A percentile compares a stretch with the other conserved stretches of the same genome.
Evolutionary conservation across 768 basidiomycete genomes (phyloP).

Genomic region (Xanthoconium purpureum): DNA sequence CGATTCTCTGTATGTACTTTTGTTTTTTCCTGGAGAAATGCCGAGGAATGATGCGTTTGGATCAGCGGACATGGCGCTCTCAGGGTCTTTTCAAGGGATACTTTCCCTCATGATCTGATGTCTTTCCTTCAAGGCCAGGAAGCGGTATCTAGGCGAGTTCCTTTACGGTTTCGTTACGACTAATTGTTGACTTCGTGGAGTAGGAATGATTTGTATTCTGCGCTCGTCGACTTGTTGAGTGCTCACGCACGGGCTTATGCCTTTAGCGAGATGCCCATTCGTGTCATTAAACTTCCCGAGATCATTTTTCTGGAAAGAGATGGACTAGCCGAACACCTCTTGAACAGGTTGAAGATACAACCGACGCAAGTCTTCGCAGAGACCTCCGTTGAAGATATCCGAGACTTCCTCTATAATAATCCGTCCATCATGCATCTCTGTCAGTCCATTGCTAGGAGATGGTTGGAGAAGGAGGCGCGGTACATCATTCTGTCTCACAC

Average conservation of each 20-base stretch:
- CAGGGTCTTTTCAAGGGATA: background rate
- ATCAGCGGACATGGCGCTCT: background rate
- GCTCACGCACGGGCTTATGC: background rate
- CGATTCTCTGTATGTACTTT: background rate
- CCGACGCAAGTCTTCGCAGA: background rate
- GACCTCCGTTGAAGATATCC: background rate
- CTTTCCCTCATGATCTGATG: background rate
- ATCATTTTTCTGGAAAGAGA: background rate
- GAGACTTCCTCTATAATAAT: background rate
- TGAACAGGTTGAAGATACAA: background rate
- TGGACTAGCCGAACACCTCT: background rate
- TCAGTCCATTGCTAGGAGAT: background rate
- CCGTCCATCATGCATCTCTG: background rate
- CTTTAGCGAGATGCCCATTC: background rate
- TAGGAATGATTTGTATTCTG: background rate
- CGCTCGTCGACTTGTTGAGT: background rate
- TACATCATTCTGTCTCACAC: background rate
- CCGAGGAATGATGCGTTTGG: background rate
- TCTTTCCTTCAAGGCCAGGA: background rate
- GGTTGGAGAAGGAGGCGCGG: background rate
- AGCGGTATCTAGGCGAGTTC: background rate
- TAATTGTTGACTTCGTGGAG: background rate
- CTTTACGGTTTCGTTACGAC: background rate
- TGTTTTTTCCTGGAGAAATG: background rate
- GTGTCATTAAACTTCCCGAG: background rate